Evolutionary conservation across 108 stramenopile species (phyloP), one percentile per base, ranked within the genome.

Genomic region (Cyclostephanos tholiformis): DNA sequence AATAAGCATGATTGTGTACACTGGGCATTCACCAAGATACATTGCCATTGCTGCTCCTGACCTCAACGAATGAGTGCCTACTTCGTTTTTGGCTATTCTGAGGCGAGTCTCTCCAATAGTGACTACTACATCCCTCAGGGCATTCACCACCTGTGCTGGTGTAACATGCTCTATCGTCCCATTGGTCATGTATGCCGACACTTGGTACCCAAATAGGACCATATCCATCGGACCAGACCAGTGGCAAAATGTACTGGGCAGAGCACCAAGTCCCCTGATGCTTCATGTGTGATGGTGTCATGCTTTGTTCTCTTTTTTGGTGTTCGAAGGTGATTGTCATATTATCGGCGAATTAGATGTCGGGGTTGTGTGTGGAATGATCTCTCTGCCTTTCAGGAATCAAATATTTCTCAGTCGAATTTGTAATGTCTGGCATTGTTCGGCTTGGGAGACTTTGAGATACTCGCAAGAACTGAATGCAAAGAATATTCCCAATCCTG

Each of bases 401-500:
- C 11, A 23, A 23, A 50, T 25, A 5, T 56, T 64, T 35, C 63
- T 22, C n/a, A n/a, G 19, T 6, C n/a, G 49, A 19, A 19, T 19
- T 2, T 50, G 49, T 5, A 19, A 2, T 6, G 49, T 50, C 19
- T 19, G 16, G 2, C 49, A 6, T 63, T 63, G 25, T 63, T 63
- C 30, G 1, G 62, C 27, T 12, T 38, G 11, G 2, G 62, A 8
- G 17, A 63, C 62, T 38, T 32, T 12, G 7, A 63, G 30, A 35
- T 63, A 63, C 19, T 63, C 62, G 30, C 62, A 63, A 14, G 62
- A 63, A 1, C 62, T 29, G 62, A 29, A 63, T 19, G 62, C 62
- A 19, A 63, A 63, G 30, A 63, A 63, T 2, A 29, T 38, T 6
- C 32, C 62, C 1, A 19, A 9, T 12, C 32, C 38, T 12, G 62